Conservation (phyloP, 306 rosid genomes). For the Inga oerstediana region DNA sequence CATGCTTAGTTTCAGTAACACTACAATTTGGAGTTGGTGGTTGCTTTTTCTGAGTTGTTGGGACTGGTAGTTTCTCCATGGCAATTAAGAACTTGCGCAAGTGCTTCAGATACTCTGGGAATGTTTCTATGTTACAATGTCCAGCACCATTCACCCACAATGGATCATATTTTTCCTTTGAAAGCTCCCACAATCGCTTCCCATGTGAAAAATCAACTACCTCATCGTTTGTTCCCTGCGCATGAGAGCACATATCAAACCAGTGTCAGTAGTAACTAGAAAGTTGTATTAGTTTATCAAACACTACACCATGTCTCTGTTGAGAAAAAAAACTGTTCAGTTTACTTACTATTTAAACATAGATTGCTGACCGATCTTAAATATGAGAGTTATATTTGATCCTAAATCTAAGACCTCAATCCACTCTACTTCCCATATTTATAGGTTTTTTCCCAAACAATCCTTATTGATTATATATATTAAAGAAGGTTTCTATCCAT, state of each 20-base stretch:
- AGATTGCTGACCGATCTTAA: neutral
- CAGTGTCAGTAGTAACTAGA: neutral
- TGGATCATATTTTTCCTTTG: constrained; percentile 77
- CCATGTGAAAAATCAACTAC: constrained; percentile 78
- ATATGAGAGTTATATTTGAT: too few relatives aligned
- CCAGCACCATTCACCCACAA: constrained; percentile 87
- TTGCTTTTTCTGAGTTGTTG: constrained; percentile 34
- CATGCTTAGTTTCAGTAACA: constrained; percentile 51
- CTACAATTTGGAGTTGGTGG: constrained; percentile 52
- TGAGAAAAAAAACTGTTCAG: neutral
- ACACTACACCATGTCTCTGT: neutral
- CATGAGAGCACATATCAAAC: constrained; percentile 2
- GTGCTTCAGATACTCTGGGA: constrained; percentile 75
- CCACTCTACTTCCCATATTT: too few relatives aligned
- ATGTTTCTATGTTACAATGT: constrained; percentile 81
- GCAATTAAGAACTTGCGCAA: constrained; percentile 65
- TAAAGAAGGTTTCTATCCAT: too few relatives aligned
- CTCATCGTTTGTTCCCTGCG: constrained; percentile 81
- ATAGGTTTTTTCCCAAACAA: too few relatives aligned
- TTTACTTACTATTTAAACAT: neutral
- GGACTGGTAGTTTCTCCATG: constrained; percentile 61
- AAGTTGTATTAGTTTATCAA: neutral
- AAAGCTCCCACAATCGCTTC: constrained; percentile 76
- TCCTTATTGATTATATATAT: neutral
- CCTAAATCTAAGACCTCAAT: too few relatives aligned